A percentile compares a stretch with the other conserved stretches of the same genome.
Conservation (phyloP, 768 basidiomycete genomes). For the Infundibulicybe gibba region DNA sequence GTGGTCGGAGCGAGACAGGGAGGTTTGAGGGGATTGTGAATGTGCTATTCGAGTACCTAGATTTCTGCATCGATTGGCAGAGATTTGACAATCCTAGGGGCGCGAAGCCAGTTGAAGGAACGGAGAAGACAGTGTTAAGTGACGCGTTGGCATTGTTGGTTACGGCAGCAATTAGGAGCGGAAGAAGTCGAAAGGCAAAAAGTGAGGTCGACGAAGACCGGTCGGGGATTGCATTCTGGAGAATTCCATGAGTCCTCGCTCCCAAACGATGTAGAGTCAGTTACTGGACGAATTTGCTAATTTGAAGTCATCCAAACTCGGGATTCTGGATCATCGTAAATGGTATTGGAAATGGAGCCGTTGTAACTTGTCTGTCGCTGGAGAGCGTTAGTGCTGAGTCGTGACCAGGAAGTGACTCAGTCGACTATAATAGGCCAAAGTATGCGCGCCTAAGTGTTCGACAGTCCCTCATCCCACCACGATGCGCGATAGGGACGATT, state of each 20-base stretch:
- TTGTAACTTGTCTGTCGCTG: too few relatives aligned
- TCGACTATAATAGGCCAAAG: too few relatives aligned
- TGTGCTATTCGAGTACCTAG: slow-evolving; percentile 55
- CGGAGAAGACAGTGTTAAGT: slow-evolving; percentile 34
- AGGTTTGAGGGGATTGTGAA: slow-evolving; percentile 51
- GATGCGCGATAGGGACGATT: slow-evolving; percentile 24
- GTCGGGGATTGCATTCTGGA: slow-evolving; percentile 64
- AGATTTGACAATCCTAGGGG: slow-evolving; percentile 23
- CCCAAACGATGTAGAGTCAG: too few relatives aligned
- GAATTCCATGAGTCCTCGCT: too few relatives aligned
- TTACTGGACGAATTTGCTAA: too few relatives aligned
- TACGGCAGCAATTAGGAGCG: slow-evolving; percentile 51
- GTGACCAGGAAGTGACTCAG: too few relatives aligned
- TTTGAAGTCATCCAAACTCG: too few relatives aligned
- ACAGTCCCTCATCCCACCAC: background rate
- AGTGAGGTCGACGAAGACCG: slow-evolving; percentile 54
- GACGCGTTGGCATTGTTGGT: slow-evolving; percentile 48
- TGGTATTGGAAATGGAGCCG: too few relatives aligned
- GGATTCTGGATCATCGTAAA: too few relatives aligned
- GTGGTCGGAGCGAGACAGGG: slow-evolving; percentile 23
- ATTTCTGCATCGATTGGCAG: slow-evolving; percentile 62
- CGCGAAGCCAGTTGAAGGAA: slow-evolving; percentile 11
- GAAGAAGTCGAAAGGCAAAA: slow-evolving; percentile 48
- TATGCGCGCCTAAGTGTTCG: too few relatives aligned
- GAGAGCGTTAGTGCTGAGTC: too few relatives aligned